Evolutionary conservation across 208 protist species (phyloP).

Genomic region (Leishmania gerbilli): DNA sequence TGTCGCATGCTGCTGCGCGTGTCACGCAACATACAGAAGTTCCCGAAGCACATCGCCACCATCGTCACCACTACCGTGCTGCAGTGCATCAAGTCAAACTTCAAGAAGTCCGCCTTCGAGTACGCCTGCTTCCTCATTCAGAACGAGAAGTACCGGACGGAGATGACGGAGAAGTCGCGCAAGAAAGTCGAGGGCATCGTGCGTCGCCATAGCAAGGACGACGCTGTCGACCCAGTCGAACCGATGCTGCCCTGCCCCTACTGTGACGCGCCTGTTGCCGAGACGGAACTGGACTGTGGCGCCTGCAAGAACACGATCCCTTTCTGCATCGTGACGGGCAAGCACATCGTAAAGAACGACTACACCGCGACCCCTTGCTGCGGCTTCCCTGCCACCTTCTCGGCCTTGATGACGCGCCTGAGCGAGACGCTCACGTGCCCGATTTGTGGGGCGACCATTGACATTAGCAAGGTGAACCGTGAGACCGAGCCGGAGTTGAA

Average conservation of each 20-base stretch:
- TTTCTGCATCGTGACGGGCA: constrained; percentile 95
- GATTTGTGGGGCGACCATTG: constrained; percentile 82
- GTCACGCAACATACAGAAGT: constrained; percentile 94
- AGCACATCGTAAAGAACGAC: constrained; percentile 90
- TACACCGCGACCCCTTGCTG: constrained; percentile 92
- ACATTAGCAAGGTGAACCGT: constrained; percentile 79
- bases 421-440: constrained; percentile 68
- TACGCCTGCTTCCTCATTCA: constrained; percentile 95
- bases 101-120: constrained; percentile 95
- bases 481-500: constrained; percentile 71
- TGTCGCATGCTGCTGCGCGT: constrained; percentile 97
- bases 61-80: constrained; percentile 97
- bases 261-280: constrained; percentile 85
- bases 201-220: constrained; percentile 83
- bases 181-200: constrained; percentile 97
- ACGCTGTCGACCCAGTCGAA: constrained; percentile 80
- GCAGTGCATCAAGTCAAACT: constrained; percentile 93
- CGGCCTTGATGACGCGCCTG: constrained; percentile 69
- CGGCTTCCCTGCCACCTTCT: constrained; percentile 90
- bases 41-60: constrained; percentile 93
- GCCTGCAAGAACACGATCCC: constrained; percentile 95
- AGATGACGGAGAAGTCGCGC: constrained; percentile 94
- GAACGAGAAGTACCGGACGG: constrained; percentile 92
- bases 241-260: constrained; percentile 91
- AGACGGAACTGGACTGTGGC: constrained; percentile 94